phyloP scores from a whole-genome alignment of 805 yeast species.

The Ogataea wickerhamii region DNA sequence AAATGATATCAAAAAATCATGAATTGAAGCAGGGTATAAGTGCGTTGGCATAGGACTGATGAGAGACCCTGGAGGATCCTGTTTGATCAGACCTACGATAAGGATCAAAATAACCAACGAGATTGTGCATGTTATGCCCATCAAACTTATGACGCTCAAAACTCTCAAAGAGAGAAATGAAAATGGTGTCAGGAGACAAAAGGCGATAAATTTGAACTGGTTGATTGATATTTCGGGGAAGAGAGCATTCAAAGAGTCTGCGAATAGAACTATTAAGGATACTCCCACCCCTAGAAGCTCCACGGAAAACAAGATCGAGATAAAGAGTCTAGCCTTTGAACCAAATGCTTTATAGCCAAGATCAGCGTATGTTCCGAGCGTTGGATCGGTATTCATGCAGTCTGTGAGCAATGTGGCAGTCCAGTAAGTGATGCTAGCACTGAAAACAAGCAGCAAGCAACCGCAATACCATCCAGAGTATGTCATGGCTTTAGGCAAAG shows the following conservation, averaged over 20 bases:
- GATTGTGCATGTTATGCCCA: conserved; percentile 56
- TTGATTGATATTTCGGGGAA: conserved; percentile 50
- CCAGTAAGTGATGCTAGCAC: conserved; percentile 70
- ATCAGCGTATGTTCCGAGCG: conserved; percentile 84
- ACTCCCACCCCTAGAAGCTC: conserved; percentile 83
- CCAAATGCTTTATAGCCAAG: conserved; percentile 86
- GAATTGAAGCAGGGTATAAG: conserved; percentile 37
- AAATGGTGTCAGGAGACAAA: conserved; percentile 72
- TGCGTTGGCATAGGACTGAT: conserved; percentile 42
- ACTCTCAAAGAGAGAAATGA: conserved; percentile 59
- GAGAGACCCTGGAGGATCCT: conserved; percentile 52
- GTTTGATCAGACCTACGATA: conserved; percentile 43
- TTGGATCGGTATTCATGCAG: conserved; percentile 76
- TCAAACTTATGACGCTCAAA: conserved; percentile 49
- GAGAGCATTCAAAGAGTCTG: conserved; percentile 77
- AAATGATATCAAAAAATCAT: conserved; percentile 45
- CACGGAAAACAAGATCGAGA: conserved; percentile 68
- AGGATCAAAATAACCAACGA: conserved; percentile 45
- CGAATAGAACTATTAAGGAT: conserved; percentile 73
- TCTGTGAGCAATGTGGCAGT: conserved; percentile 71
- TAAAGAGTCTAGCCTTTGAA: conserved; percentile 63
- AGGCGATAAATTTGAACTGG: conserved; percentile 64
- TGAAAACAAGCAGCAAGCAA: conserved; percentile 47
- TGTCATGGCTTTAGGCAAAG: conserved; percentile 61
- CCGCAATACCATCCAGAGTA: conserved; percentile 71